phyloP scores from a whole-genome alignment of 2,329 filamentous ascomycete genomes.

The Paraconiothyrium sp. region DNA sequence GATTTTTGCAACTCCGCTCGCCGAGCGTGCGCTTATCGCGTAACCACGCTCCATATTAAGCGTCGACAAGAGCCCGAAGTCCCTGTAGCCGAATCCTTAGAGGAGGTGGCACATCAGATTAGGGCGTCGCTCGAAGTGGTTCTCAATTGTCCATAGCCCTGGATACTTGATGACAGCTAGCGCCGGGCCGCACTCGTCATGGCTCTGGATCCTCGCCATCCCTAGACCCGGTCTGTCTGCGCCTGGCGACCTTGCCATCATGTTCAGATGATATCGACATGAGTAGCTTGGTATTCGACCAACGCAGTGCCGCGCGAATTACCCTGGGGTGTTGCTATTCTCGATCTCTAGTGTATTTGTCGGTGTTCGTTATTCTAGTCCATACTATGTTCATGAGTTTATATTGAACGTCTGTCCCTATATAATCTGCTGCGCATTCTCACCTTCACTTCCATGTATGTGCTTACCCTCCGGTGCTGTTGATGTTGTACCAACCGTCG shows the following conservation, averaged over 20 bases:
- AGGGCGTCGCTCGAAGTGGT: background rate
- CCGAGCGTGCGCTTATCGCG: background rate
- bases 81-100: background rate
- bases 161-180: background rate
- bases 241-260: background rate
- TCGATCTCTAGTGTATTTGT: background rate
- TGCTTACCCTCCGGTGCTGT: background rate
- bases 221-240: background rate
- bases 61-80: background rate
- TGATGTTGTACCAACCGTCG: too few species aligned
- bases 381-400: background rate
- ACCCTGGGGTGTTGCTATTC: background rate
- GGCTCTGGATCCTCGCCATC: background rate
- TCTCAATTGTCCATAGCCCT: background rate
- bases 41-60: background rate
- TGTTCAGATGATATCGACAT: background rate
- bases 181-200: background rate
- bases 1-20: background rate
- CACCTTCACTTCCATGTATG: background rate
- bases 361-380: background rate
- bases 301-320: background rate
- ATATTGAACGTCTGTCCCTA: background rate
- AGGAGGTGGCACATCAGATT: background rate
- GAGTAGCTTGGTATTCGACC: background rate
- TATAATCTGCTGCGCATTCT: background rate